Conservation (phyloP, 2,329 filamentous ascomycete genomes). For the Talaromyces sp. region DNA sequence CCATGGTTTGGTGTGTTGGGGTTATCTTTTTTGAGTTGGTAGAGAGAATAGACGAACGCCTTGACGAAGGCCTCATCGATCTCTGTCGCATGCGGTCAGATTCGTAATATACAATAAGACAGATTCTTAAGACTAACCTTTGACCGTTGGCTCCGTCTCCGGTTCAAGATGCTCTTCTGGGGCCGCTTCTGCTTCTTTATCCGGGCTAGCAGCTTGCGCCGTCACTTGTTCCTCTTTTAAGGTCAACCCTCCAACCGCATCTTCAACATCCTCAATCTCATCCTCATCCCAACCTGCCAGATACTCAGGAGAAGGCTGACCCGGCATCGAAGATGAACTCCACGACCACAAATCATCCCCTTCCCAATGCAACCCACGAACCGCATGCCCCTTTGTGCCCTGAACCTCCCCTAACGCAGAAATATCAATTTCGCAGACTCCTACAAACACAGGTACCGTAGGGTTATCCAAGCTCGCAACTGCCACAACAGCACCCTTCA, state of each 20-base stretch:
- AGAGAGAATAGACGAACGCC: slow-evolving; percentile 62
- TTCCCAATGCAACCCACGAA: slow-evolving; percentile 64
- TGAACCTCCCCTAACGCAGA: slow-evolving; percentile 53
- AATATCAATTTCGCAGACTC: slow-evolving; percentile 63
- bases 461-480: slow-evolving; percentile 59
- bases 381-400: slow-evolving; percentile 62
- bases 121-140: slow-evolving; percentile 42
- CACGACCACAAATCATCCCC: slow-evolving; percentile 68
- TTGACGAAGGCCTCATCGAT: slow-evolving; percentile 64
- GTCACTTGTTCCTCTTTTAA: slow-evolving; percentile 44
- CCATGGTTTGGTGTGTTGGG: slow-evolving; percentile 52
- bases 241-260: slow-evolving; percentile 40
- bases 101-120: slow-evolving; percentile 18
- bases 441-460: slow-evolving; percentile 62
- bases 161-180: slow-evolving; percentile 33
- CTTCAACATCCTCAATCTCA: slow-evolving; percentile 27
- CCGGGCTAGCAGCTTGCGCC: slow-evolving; percentile 45
- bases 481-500: slow-evolving; percentile 60
- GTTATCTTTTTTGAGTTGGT: slow-evolving; percentile 58
- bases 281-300: slow-evolving; percentile 51
- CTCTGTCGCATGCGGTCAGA: slow-evolving; percentile 43
- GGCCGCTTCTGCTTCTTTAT: slow-evolving; percentile 23
- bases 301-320: slow-evolving; percentile 51
- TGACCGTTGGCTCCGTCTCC: slow-evolving; percentile 54
- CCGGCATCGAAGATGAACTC: slow-evolving; percentile 54